These are phyloP conservation scores for Hippophae tibetana DNA, from an alignment of 306 rosid genomes.

Conservation along the genomic window DNA sequence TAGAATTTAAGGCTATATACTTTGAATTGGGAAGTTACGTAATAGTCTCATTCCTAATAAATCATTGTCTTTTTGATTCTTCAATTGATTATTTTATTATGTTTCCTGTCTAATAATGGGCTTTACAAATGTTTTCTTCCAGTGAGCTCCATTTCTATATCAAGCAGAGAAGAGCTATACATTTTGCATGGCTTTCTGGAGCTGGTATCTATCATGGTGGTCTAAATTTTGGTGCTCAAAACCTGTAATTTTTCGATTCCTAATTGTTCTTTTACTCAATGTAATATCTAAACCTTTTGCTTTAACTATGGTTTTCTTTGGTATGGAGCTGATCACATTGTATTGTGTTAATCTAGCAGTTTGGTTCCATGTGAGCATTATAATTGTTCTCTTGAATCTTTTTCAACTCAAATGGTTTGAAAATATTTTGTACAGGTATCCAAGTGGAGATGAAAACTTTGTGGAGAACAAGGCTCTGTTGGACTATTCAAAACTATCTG, in stretches of 20 bases:
- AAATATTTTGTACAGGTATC: conserved; percentile 36
- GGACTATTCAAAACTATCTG: conserved; percentile 65
- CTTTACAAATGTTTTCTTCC: conserved; percentile 16
- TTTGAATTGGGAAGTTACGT: too few relatives aligned
- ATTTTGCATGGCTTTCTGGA: conserved; percentile 99
- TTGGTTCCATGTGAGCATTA: neutral
- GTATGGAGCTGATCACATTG: conserved; percentile 21
- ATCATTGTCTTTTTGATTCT: conserved; percentile 3
- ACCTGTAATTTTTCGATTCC: conserved; percentile 39
- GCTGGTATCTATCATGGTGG: conserved; percentile 94
- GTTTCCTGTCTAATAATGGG: conserved; percentile 9
- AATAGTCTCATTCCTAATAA: neutral
- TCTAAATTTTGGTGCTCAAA: conserved; percentile 83
- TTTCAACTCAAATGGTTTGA: conserved; percentile 12
- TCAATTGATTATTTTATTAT: conserved; percentile 10
- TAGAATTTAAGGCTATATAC: neutral
- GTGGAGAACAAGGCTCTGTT: conserved; percentile 92
- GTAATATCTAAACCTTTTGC: neutral
- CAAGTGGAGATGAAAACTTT: conserved; percentile 83
- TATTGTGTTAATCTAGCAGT: conserved; percentile 8
- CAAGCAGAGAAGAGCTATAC: conserved; percentile 91
- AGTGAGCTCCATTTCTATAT: conserved; percentile 90
- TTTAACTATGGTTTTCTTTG: conserved; percentile 9
- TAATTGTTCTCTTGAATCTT: conserved; percentile 4
- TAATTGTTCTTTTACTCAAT: conserved; percentile 9